Evolutionary conservation across 306 rosid species (phyloP).

Genomic region (Prunus davidiana): DNA sequence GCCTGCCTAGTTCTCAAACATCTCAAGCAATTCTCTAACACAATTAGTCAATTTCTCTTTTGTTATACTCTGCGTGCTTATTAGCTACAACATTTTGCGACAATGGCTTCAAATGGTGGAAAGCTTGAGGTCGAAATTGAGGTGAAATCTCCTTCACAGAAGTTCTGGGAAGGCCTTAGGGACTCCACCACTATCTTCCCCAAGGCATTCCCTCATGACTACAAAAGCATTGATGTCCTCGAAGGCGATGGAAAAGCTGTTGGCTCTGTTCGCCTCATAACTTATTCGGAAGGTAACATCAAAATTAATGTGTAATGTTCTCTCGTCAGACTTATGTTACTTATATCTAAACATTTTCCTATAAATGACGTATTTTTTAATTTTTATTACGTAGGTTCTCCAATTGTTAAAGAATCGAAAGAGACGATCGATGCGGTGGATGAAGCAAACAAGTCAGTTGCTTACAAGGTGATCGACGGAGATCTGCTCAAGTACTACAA

Average conservation of each 20-base stretch:
- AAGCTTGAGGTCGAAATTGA: conserved; percentile 42
- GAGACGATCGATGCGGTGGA: conserved; percentile 61
- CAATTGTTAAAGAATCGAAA: conserved; percentile 48
- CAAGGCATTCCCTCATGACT: conserved; percentile 62
- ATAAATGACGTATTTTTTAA: background rate
- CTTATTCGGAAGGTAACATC: conserved; percentile 52
- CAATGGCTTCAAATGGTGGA: conserved; percentile 30
- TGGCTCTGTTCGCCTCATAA: conserved; percentile 65
- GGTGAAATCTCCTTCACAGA: conserved; percentile 40
- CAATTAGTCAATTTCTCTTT: background rate
- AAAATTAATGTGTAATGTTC: background rate
- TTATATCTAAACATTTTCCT: background rate
- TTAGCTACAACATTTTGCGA: background rate
- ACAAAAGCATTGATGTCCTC: conserved; percentile 70
- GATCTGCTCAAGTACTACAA: conserved; percentile 77
- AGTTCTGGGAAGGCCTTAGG: conserved; percentile 40
- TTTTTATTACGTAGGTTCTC: conserved; percentile 43
- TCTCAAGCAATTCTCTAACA: background rate
- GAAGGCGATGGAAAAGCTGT: conserved; percentile 75
- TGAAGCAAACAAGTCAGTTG: conserved; percentile 46
- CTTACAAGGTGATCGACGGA: conserved; percentile 59
- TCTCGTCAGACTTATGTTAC: background rate
- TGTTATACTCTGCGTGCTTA: background rate
- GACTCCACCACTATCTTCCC: conserved; percentile 39
- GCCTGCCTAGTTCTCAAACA: background rate